A percentile compares a stretch with the other conserved stretches of the same genome.
phyloP scores from a whole-genome alignment of 2,329 filamentous ascomycete species.

The Epichloe sylvatica region DNA sequence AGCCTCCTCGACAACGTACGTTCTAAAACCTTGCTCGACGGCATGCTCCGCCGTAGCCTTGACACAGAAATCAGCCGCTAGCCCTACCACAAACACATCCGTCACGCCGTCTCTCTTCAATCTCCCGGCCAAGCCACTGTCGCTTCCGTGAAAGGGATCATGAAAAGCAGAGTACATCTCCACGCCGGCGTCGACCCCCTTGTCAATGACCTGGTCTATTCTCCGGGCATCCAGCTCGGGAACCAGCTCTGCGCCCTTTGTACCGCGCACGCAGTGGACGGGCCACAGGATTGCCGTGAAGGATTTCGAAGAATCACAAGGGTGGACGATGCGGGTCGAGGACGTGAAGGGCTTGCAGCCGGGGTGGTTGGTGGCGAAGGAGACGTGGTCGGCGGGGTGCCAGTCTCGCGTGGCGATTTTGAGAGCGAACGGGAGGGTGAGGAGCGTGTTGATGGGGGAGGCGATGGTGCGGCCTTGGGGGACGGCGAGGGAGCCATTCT shows the following conservation, averaged over 20 bases:
- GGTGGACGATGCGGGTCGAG: conserved; percentile 50
- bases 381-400: conserved; percentile 72
- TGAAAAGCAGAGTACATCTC: conserved; percentile 95
- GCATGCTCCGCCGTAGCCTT: conserved; percentile 70
- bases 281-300: conserved; percentile 72
- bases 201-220: conserved; percentile 58
- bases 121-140: conserved; percentile 46
- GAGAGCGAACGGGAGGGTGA: conserved; percentile 54
- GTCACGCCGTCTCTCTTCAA: conserved; percentile 49
- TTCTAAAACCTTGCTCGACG: conserved; percentile 57
- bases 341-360: conserved; percentile 55
- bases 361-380: conserved; percentile 71
- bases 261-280: conserved; percentile 69
- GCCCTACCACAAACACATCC: conserved; percentile 71
- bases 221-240: conserved; percentile 49
- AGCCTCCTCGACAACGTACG: conserved; percentile 65
- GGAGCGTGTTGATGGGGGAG: conserved; percentile 57
- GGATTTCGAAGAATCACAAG: conserved; percentile 44
- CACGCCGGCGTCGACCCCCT: conserved; percentile 58
- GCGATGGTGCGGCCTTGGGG: conserved; percentile 54
- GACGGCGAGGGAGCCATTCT: conserved; percentile 83
- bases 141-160: conserved; percentile 56
- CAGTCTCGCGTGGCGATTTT: conserved; percentile 86
- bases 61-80: conserved; percentile 87
- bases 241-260: conserved; percentile 57